Conservation (phyloP, 2,329 filamentous ascomycete species). For the Aspergillus pseudotamarii region DNA sequence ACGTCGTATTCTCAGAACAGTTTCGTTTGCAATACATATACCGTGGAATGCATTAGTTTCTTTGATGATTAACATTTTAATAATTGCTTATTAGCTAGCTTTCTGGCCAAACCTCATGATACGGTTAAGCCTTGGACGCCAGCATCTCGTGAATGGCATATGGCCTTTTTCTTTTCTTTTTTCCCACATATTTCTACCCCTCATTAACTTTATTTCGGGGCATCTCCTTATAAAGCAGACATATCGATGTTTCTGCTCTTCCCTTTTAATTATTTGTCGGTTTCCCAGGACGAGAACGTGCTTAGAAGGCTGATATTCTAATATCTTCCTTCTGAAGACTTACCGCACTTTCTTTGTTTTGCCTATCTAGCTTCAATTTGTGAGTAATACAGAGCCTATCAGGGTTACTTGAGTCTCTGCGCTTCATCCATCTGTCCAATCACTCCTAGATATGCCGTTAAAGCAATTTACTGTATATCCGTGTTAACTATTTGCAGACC, state of each 20-base stretch:
- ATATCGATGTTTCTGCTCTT: background rate
- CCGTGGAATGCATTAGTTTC: slow-evolving; percentile 23
- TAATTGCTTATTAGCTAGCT: background rate
- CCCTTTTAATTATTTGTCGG: background rate
- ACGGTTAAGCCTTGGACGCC: background rate
- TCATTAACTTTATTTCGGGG: background rate
- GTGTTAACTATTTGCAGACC: background rate
- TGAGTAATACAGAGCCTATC: background rate
- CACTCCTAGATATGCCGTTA: background rate
- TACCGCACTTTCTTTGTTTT: background rate
- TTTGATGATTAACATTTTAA: background rate
- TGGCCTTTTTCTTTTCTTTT: background rate
- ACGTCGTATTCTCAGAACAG: background rate
- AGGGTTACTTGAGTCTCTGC: background rate
- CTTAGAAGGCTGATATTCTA: background rate
- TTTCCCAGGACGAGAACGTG: background rate
- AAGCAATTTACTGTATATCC: background rate
- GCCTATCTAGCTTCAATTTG: background rate
- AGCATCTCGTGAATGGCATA: background rate
- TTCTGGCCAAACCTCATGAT: background rate
- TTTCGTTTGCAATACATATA: slow-evolving; percentile 3
- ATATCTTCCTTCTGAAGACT: background rate
- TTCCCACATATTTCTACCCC: background rate
- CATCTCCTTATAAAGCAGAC: background rate
- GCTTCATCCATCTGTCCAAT: background rate